Percentiles rank a stretch among this genome's conserved stretches.
phyloP scores from a whole-genome alignment of 192 early-diverging fungal genomes.

The Coemansia furcata region DNA sequence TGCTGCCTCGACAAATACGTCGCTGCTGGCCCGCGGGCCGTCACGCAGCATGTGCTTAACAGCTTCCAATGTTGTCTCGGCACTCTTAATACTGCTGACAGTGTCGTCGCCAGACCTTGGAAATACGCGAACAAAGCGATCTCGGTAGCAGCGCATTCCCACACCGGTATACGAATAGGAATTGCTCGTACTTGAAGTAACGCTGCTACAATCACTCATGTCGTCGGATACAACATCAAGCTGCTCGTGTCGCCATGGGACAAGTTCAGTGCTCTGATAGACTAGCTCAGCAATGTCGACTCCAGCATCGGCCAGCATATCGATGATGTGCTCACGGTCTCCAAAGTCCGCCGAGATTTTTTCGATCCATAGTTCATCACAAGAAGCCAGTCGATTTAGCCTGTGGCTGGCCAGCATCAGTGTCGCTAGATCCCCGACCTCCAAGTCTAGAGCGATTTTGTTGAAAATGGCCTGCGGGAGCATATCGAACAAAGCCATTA shows the following conservation, averaged over 20 bases:
- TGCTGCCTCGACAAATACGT: constrained; percentile 39
- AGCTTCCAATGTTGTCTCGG: constrained; percentile 31
- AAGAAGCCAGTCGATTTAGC: constrained; percentile 18
- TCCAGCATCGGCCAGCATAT: constrained; percentile 41
- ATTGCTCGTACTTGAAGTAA: too few species aligned
- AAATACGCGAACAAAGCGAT: constrained; percentile 28
- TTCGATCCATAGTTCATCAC: constrained; percentile 45
- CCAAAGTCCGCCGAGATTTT: constrained; percentile 48
- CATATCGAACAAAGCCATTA: constrained; percentile 23
- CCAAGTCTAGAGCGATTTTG: constrained; percentile 33
- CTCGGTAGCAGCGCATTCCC: constrained; percentile 44
- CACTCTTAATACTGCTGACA: constrained; percentile 11
- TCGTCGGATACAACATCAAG: not conserved
- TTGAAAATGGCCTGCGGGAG: constrained; percentile 45
- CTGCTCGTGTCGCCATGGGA: constrained; percentile 24
- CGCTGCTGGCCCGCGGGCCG: constrained; percentile 17
- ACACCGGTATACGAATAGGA: constrained; percentile 7
- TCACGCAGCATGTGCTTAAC: constrained; percentile 47
- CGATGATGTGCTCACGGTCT: constrained; percentile 33
- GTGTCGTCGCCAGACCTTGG: constrained; percentile 27
- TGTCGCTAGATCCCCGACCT: constrained; percentile 18
- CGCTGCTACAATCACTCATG: not conserved
- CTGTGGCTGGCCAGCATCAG: constrained; percentile 36
- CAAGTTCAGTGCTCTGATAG: constrained; percentile 20
- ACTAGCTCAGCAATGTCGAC: constrained; percentile 40